Evolutionary conservation across 1,284 basidiomycete species (phyloP).

Genomic region (Ceratobasidium sp.): DNA sequence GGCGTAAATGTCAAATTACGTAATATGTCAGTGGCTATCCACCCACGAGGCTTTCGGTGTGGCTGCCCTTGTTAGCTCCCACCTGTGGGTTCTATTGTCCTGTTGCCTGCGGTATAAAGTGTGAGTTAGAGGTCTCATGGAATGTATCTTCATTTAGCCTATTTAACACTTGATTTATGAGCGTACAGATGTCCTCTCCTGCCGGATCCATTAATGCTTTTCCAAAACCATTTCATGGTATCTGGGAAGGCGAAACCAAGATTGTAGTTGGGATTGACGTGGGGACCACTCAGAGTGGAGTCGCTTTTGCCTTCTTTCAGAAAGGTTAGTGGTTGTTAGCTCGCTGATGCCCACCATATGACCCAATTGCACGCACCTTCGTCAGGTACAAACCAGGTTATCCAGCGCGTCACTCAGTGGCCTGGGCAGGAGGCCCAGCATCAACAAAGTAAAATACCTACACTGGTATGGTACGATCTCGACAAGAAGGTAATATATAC

Average conservation of each 20-base stretch:
- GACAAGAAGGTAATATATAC: constrained; percentile 8
- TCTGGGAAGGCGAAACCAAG: constrained; percentile 39
- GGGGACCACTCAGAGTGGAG: constrained; percentile 43
- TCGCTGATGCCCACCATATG: constrained; percentile 12
- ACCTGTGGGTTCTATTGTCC: no score
- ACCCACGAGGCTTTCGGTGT: no score
- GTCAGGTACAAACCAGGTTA: constrained; percentile 5
- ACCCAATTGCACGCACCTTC: constrained; percentile 36
- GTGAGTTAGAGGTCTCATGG: no score
- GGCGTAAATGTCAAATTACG: no score
- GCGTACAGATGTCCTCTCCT: background rate
- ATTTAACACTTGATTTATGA: no score
- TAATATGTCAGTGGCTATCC: no score
- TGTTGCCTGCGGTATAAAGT: no score
- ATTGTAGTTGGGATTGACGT: constrained; percentile 43
- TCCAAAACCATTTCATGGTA: constrained; percentile 37
- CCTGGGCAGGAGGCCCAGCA: constrained; percentile 39
- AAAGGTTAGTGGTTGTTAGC: background rate
- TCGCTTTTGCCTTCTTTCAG: constrained; percentile 33
- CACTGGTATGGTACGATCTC: constrained; percentile 41
- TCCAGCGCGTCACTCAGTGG: constrained; percentile 42
- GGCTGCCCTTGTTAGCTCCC: no score
- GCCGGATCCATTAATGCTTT: constrained; percentile 19
- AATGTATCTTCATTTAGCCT: no score
- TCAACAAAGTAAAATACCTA: constrained; percentile 43